Evolutionary conservation across 1,284 basidiomycete species (phyloP).

Genomic region (Vanrija sp.): DNA sequence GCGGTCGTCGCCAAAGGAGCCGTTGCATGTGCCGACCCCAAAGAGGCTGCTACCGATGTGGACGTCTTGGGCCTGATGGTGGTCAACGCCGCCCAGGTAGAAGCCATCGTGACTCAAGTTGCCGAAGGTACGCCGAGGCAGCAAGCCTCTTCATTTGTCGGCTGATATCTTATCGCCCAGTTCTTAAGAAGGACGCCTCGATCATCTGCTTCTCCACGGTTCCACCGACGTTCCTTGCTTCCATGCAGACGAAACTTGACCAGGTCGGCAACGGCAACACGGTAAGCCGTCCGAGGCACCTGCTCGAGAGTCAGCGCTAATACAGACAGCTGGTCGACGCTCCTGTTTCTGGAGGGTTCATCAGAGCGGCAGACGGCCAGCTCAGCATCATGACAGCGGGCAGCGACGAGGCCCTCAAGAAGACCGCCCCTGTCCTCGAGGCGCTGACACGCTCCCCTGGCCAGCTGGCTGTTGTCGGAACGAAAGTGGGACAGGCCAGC

Average conservation of each 20-base stretch:
- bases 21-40: constrained; percentile 14
- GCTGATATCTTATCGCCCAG: constrained; percentile 11
- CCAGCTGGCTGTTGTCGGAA: constrained; percentile 29
- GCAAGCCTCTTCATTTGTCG: too few relatives aligned
- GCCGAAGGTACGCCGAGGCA: constrained; percentile 22
- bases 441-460: constrained; percentile 34
- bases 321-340: constrained; percentile 38
- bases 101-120: constrained; percentile 33
- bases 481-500: constrained; percentile 29
- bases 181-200: constrained; percentile 29
- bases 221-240: constrained; percentile 35
- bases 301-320: not conserved
- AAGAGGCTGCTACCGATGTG: constrained; percentile 26
- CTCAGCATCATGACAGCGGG: constrained; percentile 48
- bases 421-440: constrained; percentile 31
- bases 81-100: constrained; percentile 39
- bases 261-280: constrained; percentile 27
- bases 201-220: constrained; percentile 49
- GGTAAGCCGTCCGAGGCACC: constrained; percentile 25
- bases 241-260: constrained; percentile 27
- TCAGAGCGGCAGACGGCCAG: constrained; percentile 41
- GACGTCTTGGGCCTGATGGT: constrained; percentile 44
- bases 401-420: constrained; percentile 21
- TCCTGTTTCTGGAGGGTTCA: constrained; percentile 47
- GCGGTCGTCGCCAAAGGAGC: constrained; percentile 27